Conservation (phyloP, 2,329 filamentous ascomycete species). For the Monosporascus cannonballus region DNA sequence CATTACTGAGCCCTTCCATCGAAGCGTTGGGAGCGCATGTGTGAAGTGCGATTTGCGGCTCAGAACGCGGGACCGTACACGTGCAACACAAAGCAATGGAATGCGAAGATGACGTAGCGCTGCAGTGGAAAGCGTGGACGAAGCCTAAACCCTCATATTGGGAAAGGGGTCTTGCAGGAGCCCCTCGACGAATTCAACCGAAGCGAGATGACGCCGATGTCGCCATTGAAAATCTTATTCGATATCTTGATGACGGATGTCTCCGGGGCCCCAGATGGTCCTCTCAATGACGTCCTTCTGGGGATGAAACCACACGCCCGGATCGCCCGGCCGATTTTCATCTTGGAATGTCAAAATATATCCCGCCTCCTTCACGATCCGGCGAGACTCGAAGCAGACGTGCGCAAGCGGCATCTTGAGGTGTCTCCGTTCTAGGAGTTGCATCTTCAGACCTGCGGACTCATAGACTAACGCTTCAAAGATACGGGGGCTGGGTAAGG, state of each 20-base stretch:
- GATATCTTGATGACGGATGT: constrained; percentile 6
- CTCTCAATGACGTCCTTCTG: constrained; percentile 16
- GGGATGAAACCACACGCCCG: constrained; percentile 23
- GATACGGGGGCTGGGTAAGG: constrained; percentile 17
- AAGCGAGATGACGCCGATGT: not conserved
- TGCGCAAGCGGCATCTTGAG: constrained; percentile 19
- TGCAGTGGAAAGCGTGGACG: too few relatives aligned
- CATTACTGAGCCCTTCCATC: too few relatives aligned
- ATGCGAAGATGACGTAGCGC: too few relatives aligned
- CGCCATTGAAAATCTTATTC: not conserved
- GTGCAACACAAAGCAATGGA: too few relatives aligned
- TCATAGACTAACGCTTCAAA: constrained; percentile 20
- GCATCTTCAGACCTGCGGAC: constrained; percentile 17
- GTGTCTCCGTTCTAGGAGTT: constrained; percentile 16
- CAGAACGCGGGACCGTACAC: too few relatives aligned
- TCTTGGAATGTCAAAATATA: constrained; percentile 21
- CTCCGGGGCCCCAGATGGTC: constrained; percentile 20
- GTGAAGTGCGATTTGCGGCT: too few relatives aligned
- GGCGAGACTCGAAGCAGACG: constrained; percentile 22
- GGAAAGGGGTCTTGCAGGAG: too few relatives aligned
- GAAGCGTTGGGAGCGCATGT: too few relatives aligned
- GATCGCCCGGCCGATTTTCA: constrained; percentile 17
- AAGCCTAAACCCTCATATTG: too few relatives aligned
- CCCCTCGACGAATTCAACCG: too few relatives aligned
- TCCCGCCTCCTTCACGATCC: constrained; percentile 17